These are phyloP conservation scores for Naumovozyma dairenensis DNA, from an alignment of 805 yeast species.

Conservation along the genomic window DNA sequence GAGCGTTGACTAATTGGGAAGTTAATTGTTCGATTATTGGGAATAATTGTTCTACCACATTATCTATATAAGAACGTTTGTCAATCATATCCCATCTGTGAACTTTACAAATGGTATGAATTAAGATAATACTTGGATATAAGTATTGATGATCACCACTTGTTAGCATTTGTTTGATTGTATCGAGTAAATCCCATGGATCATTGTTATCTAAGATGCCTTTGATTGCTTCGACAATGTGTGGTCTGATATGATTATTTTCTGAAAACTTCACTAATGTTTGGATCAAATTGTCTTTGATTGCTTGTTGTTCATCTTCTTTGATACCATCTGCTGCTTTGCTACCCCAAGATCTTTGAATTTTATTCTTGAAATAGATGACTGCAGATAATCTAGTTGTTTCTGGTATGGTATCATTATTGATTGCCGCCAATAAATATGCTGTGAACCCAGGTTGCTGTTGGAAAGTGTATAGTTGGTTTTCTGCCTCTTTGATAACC, in stretches of 20 bases:
- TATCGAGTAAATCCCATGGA: slow-evolving; percentile 30
- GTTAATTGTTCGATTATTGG: slow-evolving; percentile 52
- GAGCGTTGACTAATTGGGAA: slow-evolving; percentile 25
- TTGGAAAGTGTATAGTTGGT: slow-evolving; percentile 40
- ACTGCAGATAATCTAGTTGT: slow-evolving; percentile 50
- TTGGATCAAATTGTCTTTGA: slow-evolving; percentile 45
- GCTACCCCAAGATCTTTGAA: slow-evolving; percentile 44
- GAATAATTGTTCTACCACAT: slow-evolving; percentile 38
- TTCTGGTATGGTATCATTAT: slow-evolving; percentile 34
- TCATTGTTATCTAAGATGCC: slow-evolving; percentile 39
- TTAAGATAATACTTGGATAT: slow-evolving; percentile 46
- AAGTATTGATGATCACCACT: slow-evolving; percentile 32
- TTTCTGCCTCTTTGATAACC: slow-evolving; percentile 44
- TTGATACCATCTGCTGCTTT: slow-evolving; percentile 26
- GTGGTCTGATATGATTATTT: slow-evolving; percentile 40
- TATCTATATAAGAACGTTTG: slow-evolving; percentile 38
- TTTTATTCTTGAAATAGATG: slow-evolving; percentile 58
- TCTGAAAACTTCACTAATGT: slow-evolving; percentile 38
- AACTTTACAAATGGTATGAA: slow-evolving; percentile 45
- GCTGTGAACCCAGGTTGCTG: slow-evolving; percentile 49
- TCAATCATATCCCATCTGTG: slow-evolving; percentile 48
- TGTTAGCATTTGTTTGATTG: slow-evolving; percentile 29
- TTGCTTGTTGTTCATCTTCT: slow-evolving; percentile 42
- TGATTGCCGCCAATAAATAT: slow-evolving; percentile 41
- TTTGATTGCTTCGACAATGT: slow-evolving; percentile 47